Percentiles rank a stretch among this genome's conserved stretches.
phyloP scores from a whole-genome alignment of 2,329 filamentous ascomycete species.

The Scytalidium sp. region DNA sequence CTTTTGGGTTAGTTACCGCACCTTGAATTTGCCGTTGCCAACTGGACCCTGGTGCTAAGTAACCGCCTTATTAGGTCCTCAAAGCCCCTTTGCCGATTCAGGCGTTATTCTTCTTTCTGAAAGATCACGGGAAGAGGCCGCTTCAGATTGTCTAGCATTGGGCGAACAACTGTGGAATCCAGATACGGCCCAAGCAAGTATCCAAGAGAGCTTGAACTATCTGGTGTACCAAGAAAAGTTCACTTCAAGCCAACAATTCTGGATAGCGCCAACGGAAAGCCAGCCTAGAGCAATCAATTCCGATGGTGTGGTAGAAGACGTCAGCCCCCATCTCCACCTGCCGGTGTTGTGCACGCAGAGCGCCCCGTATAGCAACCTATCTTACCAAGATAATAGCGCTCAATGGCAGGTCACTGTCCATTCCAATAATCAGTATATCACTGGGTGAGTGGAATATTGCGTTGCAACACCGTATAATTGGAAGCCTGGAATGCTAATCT shows the following conservation, averaged over 20 bases:
- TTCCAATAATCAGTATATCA: conserved; percentile 39
- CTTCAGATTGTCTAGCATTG: conserved; percentile 12
- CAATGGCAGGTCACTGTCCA: conserved; percentile 35
- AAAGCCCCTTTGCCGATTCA: conserved; percentile 16
- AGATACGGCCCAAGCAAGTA: conserved; percentile 9
- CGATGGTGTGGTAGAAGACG: conserved; percentile 25
- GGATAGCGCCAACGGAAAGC: conserved; percentile 12
- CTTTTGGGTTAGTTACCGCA: conserved; percentile 10
- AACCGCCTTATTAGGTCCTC: conserved; percentile 8
- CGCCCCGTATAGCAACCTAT: conserved; percentile 30
- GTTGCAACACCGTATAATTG: neutral
- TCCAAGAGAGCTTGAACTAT: conserved; percentile 17
- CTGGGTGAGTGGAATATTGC: too few species aligned
- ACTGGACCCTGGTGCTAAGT: conserved; percentile 1
- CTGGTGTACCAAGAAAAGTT: conserved; percentile 15
- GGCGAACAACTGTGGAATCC: conserved; percentile 17
- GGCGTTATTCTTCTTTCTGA: conserved; percentile 13
- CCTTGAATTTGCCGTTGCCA: too few species aligned
- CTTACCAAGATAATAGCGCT: conserved; percentile 28
- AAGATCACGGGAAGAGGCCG: conserved; percentile 13
- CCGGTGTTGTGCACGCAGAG: conserved; percentile 48
- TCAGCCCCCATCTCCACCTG: conserved; percentile 27
- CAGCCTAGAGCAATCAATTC: conserved; percentile 12
- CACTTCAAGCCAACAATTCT: conserved; percentile 15
- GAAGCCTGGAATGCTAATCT: neutral